Evolutionary conservation across 345 rosid species (phyloP), one percentile per base, ranked within the genome.

Genomic region (Salix suchowensis): DNA sequence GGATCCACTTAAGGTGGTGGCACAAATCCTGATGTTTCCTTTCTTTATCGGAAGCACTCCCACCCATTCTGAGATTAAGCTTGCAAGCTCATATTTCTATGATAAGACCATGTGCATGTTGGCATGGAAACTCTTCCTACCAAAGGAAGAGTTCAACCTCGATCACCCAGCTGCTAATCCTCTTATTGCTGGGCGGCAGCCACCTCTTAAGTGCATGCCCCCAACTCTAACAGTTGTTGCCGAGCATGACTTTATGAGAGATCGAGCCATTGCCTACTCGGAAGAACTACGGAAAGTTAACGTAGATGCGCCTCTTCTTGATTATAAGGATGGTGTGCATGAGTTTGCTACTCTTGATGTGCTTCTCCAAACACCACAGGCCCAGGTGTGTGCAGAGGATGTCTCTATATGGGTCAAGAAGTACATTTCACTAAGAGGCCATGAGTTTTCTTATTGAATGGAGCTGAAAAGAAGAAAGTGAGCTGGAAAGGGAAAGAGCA

Each of bases 161-260:
- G 97, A 95, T 76, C 97, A 95, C 76, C 91, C 89, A 36, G 96
- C 96, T 71, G 94, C 98, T 24, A 95, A 95, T 73, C 98, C 98
- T 24, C 92, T 95, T 14, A 79, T 88, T 62, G 92, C 89, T 7
- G 87, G 78, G 65, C 82, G 92, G 55, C 88, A 89, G 4, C 96
- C 92, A 28, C 97, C 93, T 4, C 86, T 93, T 68, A 95, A 93
- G 83, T 80, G 88, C 73, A 93, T 95, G 96, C 97, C 96, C 15
- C 98, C 98, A 0, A 93, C 98, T 9, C 86, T 95, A 28, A 95
- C 93, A 19, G 89, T 95, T 42, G 96, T 95, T 2, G 98, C 98
- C n/a, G 98, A 95, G 82, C 94, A 90, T 40, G 98, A 93, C 82
- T 91, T 94, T 88, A 95, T 95, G 98, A 89, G 93, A 83, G 98